Evolutionary conservation across 2,329 filamentous ascomycete species (phyloP), one percentile per base, ranked within the genome.

Genomic region (Ceratocystis destructans): DNA sequence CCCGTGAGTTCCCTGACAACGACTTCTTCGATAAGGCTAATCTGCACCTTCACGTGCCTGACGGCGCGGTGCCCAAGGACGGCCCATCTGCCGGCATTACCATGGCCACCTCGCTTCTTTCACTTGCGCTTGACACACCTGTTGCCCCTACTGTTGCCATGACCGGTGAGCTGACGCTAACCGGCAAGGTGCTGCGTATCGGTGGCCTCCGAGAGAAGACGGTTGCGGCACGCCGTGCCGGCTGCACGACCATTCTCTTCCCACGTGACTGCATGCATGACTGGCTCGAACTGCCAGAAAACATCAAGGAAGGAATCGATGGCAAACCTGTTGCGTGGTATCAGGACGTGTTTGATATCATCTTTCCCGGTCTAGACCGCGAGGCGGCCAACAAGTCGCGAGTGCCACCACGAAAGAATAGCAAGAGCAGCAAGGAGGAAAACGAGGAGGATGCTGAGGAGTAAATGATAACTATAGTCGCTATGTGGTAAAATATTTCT

Each of bases 251-350:
- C 76, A 87, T 99, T 71, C 87, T 99, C 69, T 99, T 99, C 82
- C 94, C 94, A 31, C 84, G 86, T 71, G 95, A 99, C 77, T 96
- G 96, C 76, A 85, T 89, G 81, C 94, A 90, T 66, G 94, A 99
- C 80, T 99, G 94, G 95, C 79, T 96, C 64, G 94, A 99, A 77
- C 81, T 99, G 71, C 94, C 95, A 65, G 88, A 96, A 94, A 97
- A 97, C 74, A 99, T 99, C 80, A 99, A 97, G 78, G 84, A 96
- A 73, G 92, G 91, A 70, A 89, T 99, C 69, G 87, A 96, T 76
- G 94, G 95, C 72, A 89, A 87, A 71, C 88, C 94, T 0, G 93
- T 93, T 20, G 86, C 83, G 73, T 99, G 94, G 94, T 99, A 97
- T 79, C 83, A 83, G 5, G 91, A 99, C 70, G 90, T 99, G 63